phyloP scores from a whole-genome alignment of 2,329 filamentous ascomycete genomes.

The Colletotrichum siamense region DNA sequence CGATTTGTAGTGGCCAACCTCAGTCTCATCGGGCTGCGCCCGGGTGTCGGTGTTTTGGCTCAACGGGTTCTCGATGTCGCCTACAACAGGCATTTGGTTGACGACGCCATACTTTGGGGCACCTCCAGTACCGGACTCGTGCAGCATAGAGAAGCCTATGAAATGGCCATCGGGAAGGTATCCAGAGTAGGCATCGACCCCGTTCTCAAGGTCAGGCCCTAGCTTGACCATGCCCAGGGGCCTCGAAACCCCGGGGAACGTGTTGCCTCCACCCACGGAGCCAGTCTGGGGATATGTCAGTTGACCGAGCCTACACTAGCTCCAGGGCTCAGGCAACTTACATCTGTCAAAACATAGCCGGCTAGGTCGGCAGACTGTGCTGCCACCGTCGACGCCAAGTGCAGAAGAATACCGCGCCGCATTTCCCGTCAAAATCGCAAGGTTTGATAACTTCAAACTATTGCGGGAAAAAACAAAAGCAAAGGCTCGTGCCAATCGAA shows the following conservation, averaged over 20 bases:
- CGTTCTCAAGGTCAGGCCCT: slow-evolving; percentile 54
- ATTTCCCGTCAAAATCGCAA: not conserved
- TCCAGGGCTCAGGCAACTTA: slow-evolving; percentile 24
- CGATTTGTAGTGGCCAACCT: slow-evolving; percentile 68
- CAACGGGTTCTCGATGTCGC: slow-evolving; percentile 58
- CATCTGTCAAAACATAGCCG: slow-evolving; percentile 39
- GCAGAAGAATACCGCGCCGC: not conserved
- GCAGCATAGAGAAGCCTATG: slow-evolving; percentile 67
- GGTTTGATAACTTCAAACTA: not conserved
- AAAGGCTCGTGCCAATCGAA: not conserved
- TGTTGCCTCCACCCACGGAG: slow-evolving; percentile 51
- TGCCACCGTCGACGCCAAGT: not conserved
- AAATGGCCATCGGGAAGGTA: slow-evolving; percentile 57
- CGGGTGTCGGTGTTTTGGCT: slow-evolving; percentile 59
- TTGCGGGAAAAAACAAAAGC: not conserved
- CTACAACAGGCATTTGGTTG: slow-evolving; percentile 61
- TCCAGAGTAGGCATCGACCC: slow-evolving; percentile 58
- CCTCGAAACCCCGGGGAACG: slow-evolving; percentile 53
- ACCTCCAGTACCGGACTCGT: slow-evolving; percentile 71
- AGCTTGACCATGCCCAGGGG: slow-evolving; percentile 56
- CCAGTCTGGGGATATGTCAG: slow-evolving; percentile 44
- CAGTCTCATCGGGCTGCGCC: slow-evolving; percentile 52
- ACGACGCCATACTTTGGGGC: slow-evolving; percentile 74
- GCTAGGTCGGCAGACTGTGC: slow-evolving; percentile 30
- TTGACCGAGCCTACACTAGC: not conserved